Evolutionary conservation across 2,329 filamentous ascomycete species (phyloP).

Genomic region (Cadophora sp.): DNA sequence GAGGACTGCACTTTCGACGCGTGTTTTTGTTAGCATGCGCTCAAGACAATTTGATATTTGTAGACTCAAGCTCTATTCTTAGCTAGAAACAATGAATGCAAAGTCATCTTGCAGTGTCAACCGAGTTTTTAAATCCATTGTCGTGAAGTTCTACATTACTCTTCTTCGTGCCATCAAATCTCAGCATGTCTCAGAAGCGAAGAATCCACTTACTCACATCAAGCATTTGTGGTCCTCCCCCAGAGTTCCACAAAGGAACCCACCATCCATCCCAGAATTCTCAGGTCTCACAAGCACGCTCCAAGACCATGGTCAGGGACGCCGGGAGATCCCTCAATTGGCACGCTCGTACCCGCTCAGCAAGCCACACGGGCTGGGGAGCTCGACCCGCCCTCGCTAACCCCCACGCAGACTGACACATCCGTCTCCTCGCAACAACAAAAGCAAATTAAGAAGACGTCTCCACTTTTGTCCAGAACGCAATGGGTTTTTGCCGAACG

Average conservation of each 20-base stretch:
- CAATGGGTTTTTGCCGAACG: not conserved
- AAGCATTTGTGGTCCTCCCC: too few species aligned
- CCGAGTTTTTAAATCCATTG: too few species aligned
- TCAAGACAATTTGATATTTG: too few species aligned
- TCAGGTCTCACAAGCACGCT: slow-evolving; percentile 1
- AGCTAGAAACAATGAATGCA: too few species aligned
- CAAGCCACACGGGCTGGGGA: not conserved
- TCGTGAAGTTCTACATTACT: too few species aligned
- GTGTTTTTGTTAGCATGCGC: not conserved
- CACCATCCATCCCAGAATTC: not conserved
- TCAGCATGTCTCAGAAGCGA: too few species aligned
- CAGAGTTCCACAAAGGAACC: not conserved
- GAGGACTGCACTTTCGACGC: not conserved
- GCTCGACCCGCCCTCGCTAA: not conserved
- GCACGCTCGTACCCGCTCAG: not conserved
- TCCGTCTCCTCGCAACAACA: not conserved
- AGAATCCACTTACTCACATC: not conserved
- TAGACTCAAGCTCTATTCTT: too few species aligned
- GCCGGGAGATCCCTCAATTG: slow-evolving; percentile 6
- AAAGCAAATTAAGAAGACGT: not conserved
- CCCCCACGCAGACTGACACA: slow-evolving; percentile 5
- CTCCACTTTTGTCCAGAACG: not conserved
- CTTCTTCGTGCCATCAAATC: too few species aligned
- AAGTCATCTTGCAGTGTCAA: too few species aligned
- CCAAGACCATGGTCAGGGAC: slow-evolving; percentile 3